Conservation (phyloP, 805 yeast genomes). For the Myxozyma geophila region DNA sequence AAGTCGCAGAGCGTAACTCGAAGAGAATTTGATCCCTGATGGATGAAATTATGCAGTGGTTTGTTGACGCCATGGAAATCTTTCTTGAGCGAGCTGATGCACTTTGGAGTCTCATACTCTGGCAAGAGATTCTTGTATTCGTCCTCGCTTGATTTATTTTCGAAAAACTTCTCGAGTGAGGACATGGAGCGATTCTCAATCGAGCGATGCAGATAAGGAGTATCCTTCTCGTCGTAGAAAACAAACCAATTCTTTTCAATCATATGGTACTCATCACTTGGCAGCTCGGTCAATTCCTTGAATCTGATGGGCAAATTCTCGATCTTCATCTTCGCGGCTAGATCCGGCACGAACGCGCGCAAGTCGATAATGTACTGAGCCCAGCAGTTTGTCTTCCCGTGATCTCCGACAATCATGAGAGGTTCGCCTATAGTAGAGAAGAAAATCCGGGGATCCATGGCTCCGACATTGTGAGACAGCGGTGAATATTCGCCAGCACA, state of each 20-base stretch:
- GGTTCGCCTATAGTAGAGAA: slow-evolving; percentile 34
- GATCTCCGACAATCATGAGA: slow-evolving; percentile 20
- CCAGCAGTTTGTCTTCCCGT: slow-evolving; percentile 22
- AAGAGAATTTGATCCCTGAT: slow-evolving; percentile 31
- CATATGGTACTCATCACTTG: slow-evolving; percentile 2
- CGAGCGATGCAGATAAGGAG: slow-evolving; percentile 24
- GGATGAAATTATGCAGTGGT: slow-evolving; percentile 4
- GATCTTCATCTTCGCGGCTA: slow-evolving; percentile 21
- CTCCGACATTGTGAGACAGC: slow-evolving; percentile 16
- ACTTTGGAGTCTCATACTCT: slow-evolving; percentile 3
- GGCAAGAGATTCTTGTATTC: neutral
- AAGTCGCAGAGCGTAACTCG: slow-evolving; percentile 34
- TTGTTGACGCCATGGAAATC: neutral
- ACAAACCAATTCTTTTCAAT: slow-evolving; percentile 32
- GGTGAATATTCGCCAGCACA: slow-evolving; percentile 9
- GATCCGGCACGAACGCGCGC: slow-evolving; percentile 26
- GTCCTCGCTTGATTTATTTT: neutral
- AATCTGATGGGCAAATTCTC: slow-evolving; percentile 26
- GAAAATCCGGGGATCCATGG: slow-evolving; percentile 25
- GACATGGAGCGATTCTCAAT: slow-evolving; percentile 19
- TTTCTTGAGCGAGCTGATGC: slow-evolving; percentile 4
- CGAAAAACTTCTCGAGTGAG: neutral
- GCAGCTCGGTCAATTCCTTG: slow-evolving; percentile 15
- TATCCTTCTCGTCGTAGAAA: slow-evolving; percentile 24
- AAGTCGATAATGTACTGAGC: slow-evolving; percentile 26